Evolutionary conservation across 2,329 filamentous ascomycete genomes (phyloP), one percentile per base, ranked within the genome.

Genomic region (Paraphoma sp.): DNA sequence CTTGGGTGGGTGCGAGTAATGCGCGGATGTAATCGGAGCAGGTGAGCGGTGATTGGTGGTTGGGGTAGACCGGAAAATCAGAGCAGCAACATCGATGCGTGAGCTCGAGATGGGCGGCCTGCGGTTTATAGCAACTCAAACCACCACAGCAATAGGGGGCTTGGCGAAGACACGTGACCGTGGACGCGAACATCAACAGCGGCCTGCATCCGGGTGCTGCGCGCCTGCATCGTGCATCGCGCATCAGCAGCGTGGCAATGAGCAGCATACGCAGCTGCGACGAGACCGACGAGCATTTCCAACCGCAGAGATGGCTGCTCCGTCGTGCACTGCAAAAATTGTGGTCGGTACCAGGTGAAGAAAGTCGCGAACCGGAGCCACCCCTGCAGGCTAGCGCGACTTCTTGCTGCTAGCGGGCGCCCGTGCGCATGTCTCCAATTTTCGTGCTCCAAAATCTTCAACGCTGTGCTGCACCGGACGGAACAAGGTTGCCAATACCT

Each of bases 1-100:
- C 36, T 56, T 54, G 50, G 67, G 47, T 57, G 63, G 63, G 63
- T 54, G 66, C 61, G 67, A 67, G 63, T 65, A 67, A 62, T 65
- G 63, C 54, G 55, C 52, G 60, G 56, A 60, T 30, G 38, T 42
- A 62, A 71, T 57, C 64, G 69, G 71, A 69, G 69, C 23, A 36
- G 40, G 17, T 36, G 48, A 41, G 40, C 40, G 48, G 33, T 36
- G 33, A 36, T 36, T 36, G 33, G 33, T 36, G 33, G 33, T 36
- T 36, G 33, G 33, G 33, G 14, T 10, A 14, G 33, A 36, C 33
- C 33, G 33, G 33, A 36, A 36, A 36, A 36, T 36, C 33, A 36
- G 33, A 36, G 33, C 33, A 36, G 33, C 33, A 36, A 36, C 33
- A 36, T 36, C 33, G 33, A 36, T 10, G 10, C 33, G 9, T 36